Base-by-base conservation (phyloP, 1,139 yeast genomes). In the Blastobotrys proliferans region DNA sequence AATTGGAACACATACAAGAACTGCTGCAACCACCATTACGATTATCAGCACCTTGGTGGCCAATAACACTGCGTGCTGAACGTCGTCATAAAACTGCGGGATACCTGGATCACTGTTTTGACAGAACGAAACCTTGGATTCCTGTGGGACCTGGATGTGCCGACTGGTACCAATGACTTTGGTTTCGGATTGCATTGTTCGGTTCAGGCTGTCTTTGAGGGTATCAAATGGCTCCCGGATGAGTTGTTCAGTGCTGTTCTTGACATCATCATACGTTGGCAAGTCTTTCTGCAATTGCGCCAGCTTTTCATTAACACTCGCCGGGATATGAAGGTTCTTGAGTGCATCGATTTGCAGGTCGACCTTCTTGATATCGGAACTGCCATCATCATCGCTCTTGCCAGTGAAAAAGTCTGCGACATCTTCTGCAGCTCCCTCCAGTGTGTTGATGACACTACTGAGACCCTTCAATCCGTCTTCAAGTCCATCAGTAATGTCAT, bases 281-380 rank as follows among this genome's bases (percentile, higher is more conserved):
- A 83, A 63, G 10, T 75, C 65, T 1, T 44, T 43, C 19, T 57
- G 64, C 29, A 84, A 58, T 0, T 56, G 52, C 4, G 73, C 72
- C 10, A 87, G 66, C 26, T 77, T 73, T 1, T 60, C 57, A 51
- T 82, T 73, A 30, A 86, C 76, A 0, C 78, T 64, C 0, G 73
- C 55, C 1, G 96, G 87, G 5, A 92, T 83, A 11, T 74, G 60
- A 42, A 92, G 62, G 48, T 81, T 68, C 44, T 71, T 66, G 49
- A 90, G 68, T 0, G 75, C 64, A 3, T 66, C 59, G 2, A 86
- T 70, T 0, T 94, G 80, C 24, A 83, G 56, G 52, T 81, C 76
- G 13, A 92, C 58, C 4, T 57, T 51, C 8, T 61, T 56, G 24
- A 64, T 34, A 21, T 66, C 64, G n/a, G 63, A 63, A 38, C 66